phyloP scores from a whole-genome alignment of 306 rosid species.

The Rubus idaeus region DNA sequence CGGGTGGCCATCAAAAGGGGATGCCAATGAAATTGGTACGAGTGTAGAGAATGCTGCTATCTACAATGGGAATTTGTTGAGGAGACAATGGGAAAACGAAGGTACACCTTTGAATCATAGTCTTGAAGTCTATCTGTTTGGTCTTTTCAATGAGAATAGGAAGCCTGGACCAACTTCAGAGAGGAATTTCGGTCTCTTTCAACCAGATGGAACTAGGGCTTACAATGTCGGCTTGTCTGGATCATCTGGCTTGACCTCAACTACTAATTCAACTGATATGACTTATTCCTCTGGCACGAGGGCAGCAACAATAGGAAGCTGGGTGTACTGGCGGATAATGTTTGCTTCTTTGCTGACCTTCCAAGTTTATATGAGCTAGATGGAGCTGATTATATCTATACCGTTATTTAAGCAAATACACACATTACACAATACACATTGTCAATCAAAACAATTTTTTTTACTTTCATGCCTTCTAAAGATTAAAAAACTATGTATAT shows the following conservation, averaged over 20 bases:
- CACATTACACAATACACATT: too few species aligned
- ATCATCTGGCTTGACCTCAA: neutral
- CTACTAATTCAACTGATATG: constrained; percentile 7
- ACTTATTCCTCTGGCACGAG: constrained; percentile 48
- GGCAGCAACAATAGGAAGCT: constrained; percentile 51
- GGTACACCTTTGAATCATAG: constrained; percentile 86
- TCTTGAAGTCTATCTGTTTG: constrained; percentile 79
- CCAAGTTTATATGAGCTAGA: constrained; percentile 44
- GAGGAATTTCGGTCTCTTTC: constrained; percentile 80
- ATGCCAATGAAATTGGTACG: constrained; percentile 60
- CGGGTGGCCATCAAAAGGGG: constrained; percentile 96
- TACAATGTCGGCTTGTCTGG: constrained; percentile 74
- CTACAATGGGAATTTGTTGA: constrained; percentile 67
- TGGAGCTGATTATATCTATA: too few species aligned
- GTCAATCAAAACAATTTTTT: too few species aligned
- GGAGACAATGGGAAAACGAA: constrained; percentile 71
- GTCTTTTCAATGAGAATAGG: constrained; percentile 84
- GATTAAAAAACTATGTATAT: too few species aligned
- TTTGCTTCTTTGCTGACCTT: constrained; percentile 45
- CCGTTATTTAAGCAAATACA: too few species aligned
- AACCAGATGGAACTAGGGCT: constrained; percentile 78
- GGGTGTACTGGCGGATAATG: constrained; percentile 29
- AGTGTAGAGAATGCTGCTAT: constrained; percentile 68
- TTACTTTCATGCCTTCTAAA: too few species aligned
- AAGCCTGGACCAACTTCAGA: constrained; percentile 94